Conservation (phyloP, 768 basidiomycete species). For the Candolleomyces efflorescens region DNA sequence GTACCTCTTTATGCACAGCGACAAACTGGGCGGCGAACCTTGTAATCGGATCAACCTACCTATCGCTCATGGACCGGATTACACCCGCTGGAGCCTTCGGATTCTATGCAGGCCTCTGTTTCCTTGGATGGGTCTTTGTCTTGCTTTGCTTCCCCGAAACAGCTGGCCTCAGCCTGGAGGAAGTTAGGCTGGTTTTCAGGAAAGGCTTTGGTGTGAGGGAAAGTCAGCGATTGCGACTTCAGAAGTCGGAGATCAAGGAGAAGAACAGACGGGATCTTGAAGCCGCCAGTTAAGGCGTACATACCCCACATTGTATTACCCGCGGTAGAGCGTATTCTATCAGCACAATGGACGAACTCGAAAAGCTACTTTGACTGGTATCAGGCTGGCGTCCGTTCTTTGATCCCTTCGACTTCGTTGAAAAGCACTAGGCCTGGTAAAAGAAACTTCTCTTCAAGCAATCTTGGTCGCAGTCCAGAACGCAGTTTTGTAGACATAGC, state of each 20-base stretch:
- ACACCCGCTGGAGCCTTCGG: constrained; percentile 76
- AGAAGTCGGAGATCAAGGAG: constrained; percentile 40
- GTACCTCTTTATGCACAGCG: constrained; percentile 69
- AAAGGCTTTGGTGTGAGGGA: constrained; percentile 61
- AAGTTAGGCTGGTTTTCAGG: constrained; percentile 59
- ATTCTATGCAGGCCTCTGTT: constrained; percentile 71
- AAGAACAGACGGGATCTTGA: constrained; percentile 16
- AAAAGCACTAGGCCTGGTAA: neutral
- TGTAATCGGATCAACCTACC: constrained; percentile 75
- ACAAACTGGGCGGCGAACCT: constrained; percentile 79
- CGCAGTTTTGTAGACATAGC: constrained; percentile 77
- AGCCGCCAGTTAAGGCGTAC: neutral
- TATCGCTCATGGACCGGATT: constrained; percentile 70
- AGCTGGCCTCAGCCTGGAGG: constrained; percentile 66
- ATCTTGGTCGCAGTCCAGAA: constrained; percentile 74
- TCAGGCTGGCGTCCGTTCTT: too few species aligned
- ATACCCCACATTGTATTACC: neutral
- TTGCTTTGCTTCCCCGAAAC: constrained; percentile 76
- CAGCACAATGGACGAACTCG: too few species aligned
- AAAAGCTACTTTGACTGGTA: too few species aligned
- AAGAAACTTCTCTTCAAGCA: neutral
- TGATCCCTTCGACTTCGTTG: neutral
- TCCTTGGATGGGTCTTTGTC: constrained; percentile 67
- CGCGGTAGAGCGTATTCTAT: too few species aligned
- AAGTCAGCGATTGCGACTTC: constrained; percentile 44